A percentile compares a stretch with the other conserved stretches of the same genome.
These are phyloP conservation scores for Trametes polyzona DNA, from an alignment of 1,284 basidiomycete genomes.

Conservation along the genomic window DNA sequence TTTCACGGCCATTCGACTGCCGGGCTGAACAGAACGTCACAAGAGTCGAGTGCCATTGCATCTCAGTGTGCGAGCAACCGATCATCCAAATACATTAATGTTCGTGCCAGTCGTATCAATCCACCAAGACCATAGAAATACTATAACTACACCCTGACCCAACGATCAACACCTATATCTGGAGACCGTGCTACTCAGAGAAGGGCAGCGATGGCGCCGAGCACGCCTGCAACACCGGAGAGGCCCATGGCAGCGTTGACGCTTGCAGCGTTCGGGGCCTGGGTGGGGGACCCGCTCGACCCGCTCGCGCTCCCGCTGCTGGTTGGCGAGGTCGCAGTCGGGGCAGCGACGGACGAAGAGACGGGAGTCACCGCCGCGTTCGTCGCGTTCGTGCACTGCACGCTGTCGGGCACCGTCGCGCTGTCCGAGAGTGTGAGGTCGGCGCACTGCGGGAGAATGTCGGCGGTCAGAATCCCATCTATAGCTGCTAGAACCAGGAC, in stretches of 20 bases:
- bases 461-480: not conserved
- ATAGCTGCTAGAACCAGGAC: not conserved
- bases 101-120: too few relatives aligned
- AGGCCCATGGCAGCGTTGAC: constrained; percentile 23
- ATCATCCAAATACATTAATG: too few relatives aligned
- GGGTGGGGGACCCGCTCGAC: constrained; percentile 14
- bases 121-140: too few relatives aligned
- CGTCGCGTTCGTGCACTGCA: constrained; percentile 38
- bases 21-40: too few relatives aligned
- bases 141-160: too few relatives aligned
- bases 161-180: too few relatives aligned
- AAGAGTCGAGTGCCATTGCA: too few relatives aligned
- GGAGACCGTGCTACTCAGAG: constrained; percentile 16
- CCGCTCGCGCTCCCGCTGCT: not conserved
- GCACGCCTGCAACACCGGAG: constrained; percentile 27
- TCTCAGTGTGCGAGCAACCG: too few relatives aligned
- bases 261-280: constrained; percentile 26
- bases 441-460: constrained; percentile 53
- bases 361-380: constrained; percentile 24
- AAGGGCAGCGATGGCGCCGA: constrained; percentile 24
- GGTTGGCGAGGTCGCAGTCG: constrained; percentile 21
- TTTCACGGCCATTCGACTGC: too few relatives aligned
- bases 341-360: constrained; percentile 13
- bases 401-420: constrained; percentile 40
- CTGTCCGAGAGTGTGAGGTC: constrained; percentile 66